These are phyloP conservation scores for Macadamia tetraphylla DNA, from an alignment of 164 flowering plant genomes.

Conservation along the genomic window DNA sequence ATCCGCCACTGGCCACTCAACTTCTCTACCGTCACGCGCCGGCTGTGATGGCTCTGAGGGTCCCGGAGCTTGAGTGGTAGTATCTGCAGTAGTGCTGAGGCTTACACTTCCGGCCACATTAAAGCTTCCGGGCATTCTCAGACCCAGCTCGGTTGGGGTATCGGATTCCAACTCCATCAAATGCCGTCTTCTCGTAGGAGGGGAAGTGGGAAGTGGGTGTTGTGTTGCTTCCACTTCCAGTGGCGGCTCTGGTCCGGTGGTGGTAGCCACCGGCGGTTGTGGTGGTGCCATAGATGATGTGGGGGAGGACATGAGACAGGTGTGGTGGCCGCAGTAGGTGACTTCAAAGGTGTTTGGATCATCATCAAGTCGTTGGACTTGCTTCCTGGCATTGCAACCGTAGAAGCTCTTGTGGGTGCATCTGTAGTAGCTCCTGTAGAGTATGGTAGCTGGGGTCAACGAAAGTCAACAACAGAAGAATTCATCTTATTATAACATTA, in stretches of 20 bases:
- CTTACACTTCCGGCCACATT: too few relatives aligned
- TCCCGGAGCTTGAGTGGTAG: constrained; percentile 5
- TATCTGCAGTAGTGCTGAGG: too few relatives aligned
- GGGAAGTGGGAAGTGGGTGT: background rate
- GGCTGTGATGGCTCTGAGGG: constrained; percentile 5
- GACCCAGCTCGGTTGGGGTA: background rate
- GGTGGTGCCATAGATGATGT: constrained; percentile 28
- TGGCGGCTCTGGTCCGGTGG: constrained; percentile 5
- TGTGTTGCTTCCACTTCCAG: background rate
- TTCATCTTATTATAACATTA: too few relatives aligned
- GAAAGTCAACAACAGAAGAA: too few relatives aligned
- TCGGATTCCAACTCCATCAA: background rate
- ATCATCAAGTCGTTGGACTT: constrained; percentile 64
- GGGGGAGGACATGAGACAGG: constrained; percentile 53
- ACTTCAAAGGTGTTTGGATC: constrained; percentile 59
- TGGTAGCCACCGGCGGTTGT: background rate
- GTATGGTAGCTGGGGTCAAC: too few relatives aligned
- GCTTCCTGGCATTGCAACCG: constrained; percentile 81
- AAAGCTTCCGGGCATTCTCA: too few relatives aligned
- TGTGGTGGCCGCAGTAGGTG: constrained; percentile 59
- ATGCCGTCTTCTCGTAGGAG: background rate
- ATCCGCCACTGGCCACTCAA: constrained; percentile 33
- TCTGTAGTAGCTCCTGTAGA: constrained; percentile 61
- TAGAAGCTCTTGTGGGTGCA: constrained; percentile 82
- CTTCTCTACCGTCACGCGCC: constrained; percentile 12